These are phyloP conservation scores for Holtermanniella nyarrowii DNA, from an alignment of 768 basidiomycete species.

Conservation along the genomic window DNA sequence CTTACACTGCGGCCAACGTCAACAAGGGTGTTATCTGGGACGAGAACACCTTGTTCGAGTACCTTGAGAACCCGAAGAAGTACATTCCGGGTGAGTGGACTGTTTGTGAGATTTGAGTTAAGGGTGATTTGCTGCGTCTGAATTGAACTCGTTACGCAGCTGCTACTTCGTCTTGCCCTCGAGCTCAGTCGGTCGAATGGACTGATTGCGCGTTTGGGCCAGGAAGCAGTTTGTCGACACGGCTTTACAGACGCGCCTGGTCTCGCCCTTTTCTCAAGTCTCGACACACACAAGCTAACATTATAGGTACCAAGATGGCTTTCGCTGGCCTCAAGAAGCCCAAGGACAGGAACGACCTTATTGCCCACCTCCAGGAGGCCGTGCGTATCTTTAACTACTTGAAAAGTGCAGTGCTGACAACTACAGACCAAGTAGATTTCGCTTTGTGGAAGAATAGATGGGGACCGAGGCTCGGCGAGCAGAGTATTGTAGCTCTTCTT, in stretches of 20 bases:
- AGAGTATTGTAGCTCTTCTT: not conserved
- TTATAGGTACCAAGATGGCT: slow-evolving; percentile 84
- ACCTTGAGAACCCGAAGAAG: slow-evolving; percentile 88
- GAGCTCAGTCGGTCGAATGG: not conserved
- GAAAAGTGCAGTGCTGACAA: not conserved
- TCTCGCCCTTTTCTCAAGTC: not conserved
- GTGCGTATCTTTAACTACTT: not conserved
- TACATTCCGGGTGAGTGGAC: slow-evolving; percentile 40
- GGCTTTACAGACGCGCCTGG: not conserved
- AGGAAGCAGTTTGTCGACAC: no score
- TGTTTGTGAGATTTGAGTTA: no score
- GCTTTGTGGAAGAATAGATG: not conserved
- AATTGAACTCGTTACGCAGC: not conserved
- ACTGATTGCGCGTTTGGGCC: slow-evolving; percentile 1
- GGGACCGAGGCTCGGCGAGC: not conserved
- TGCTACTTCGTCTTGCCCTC: not conserved
- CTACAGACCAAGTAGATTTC: not conserved
- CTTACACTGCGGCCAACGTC: slow-evolving; percentile 88
- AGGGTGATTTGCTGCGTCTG: no score
- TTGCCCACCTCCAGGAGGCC: slow-evolving; percentile 64
- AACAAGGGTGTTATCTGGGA: slow-evolving; percentile 86
- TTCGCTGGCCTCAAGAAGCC: slow-evolving; percentile 98
- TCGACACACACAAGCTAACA: not conserved
- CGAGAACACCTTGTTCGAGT: slow-evolving; percentile 79
- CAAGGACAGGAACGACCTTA: slow-evolving; percentile 89